Conservation (phyloP, 2,329 filamentous ascomycete genomes). For the Elsinoe fawcettii region DNA sequence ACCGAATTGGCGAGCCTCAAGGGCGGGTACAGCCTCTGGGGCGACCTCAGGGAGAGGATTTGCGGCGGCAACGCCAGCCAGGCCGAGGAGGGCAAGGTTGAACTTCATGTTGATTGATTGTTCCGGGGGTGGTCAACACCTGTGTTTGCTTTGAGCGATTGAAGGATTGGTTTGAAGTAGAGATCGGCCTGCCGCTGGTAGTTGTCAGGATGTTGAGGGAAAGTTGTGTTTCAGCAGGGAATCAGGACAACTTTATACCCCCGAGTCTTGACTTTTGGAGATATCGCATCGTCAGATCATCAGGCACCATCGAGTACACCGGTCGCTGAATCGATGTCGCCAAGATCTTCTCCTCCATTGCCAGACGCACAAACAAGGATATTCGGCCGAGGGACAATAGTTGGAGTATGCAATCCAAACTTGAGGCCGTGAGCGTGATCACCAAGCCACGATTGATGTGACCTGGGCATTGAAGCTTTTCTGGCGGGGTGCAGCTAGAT, state of each 20-base stretch:
- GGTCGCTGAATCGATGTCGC: not conserved
- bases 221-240: conserved; percentile 8
- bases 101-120: conserved; percentile 14
- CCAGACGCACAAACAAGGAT: not conserved
- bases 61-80: conserved; percentile 9
- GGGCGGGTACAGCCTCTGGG: conserved; percentile 4
- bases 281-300: conserved; percentile 1
- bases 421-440: conserved; percentile 10
- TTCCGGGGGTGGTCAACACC: not conserved
- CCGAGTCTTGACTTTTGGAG: not conserved
- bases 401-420: not conserved
- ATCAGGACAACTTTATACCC: conserved; percentile 3
- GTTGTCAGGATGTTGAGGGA: conserved; percentile 9
- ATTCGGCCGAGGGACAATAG: conserved; percentile 6
- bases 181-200: conserved; percentile 1
- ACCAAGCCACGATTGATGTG: conserved; percentile 7
- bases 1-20: conserved; percentile 2
- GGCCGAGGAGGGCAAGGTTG: conserved; percentile 14
- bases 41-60: not conserved
- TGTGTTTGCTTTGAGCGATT: conserved; percentile 1
- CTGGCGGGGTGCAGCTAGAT: conserved; percentile 7
- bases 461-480: conserved; percentile 2
- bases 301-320: not conserved
- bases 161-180: conserved; percentile 6
- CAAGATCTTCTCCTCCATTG: not conserved